Evolutionary conservation across 768 basidiomycete genomes (phyloP).

Genomic region (Naematelia aurantialba): DNA sequence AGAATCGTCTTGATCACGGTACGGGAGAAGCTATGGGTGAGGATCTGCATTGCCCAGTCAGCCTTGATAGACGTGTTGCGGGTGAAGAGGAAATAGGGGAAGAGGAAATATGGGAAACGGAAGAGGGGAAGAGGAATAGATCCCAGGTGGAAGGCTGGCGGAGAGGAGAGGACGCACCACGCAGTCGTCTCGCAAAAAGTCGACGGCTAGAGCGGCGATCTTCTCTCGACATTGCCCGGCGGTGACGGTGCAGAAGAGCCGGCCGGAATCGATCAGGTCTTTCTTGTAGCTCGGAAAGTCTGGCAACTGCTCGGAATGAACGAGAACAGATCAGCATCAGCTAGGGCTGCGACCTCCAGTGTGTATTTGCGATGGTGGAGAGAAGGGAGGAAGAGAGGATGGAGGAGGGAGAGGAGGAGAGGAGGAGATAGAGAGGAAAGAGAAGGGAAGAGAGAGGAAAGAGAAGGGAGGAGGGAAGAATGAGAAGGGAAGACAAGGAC

Average conservation of each 20-base stretch:
- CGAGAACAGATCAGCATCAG: slow-evolving; percentile 2
- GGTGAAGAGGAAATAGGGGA: background rate
- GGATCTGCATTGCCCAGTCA: slow-evolving; percentile 59
- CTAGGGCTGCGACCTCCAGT: no score
- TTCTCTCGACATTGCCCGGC: slow-evolving; percentile 81
- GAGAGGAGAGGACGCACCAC: slow-evolving; percentile 54
- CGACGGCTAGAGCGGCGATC: slow-evolving; percentile 81
- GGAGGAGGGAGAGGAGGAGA: no score
- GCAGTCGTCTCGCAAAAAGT: slow-evolving; percentile 85
- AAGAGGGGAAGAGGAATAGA: background rate
- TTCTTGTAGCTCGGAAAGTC: slow-evolving; percentile 79
- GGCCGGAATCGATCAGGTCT: slow-evolving; percentile 75
- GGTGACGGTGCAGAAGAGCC: slow-evolving; percentile 64
- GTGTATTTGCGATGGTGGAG: no score
- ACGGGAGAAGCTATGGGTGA: slow-evolving; percentile 94
- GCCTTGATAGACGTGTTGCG: background rate
- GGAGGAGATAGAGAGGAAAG: no score
- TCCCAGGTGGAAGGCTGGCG: background rate
- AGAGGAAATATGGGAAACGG: background rate
- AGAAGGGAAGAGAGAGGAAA: background rate
- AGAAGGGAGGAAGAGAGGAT: no score
- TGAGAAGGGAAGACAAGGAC: no score
- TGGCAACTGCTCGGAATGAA: slow-evolving; percentile 50
- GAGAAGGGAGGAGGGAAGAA: no score
- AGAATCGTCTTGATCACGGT: slow-evolving; percentile 91